A percentile compares a stretch with the other conserved stretches of the same genome.
These are phyloP conservation scores for Stenogyne calaminthoides DNA, from an alignment of 305 asterid species.

Conservation along the genomic window DNA sequence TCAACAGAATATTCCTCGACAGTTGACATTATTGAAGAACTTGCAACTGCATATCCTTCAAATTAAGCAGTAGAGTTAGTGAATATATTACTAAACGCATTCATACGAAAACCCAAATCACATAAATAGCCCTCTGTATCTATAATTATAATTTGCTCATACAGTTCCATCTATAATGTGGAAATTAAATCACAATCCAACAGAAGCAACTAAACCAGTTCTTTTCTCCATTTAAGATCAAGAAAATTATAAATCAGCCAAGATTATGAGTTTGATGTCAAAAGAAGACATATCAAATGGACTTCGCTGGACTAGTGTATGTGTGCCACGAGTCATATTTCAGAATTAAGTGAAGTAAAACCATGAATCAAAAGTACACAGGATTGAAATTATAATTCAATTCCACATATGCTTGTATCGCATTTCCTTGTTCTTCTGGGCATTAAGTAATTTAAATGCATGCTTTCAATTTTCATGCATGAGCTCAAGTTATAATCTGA, in stretches of 20 bases:
- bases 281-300: not conserved
- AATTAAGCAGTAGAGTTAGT: conserved; percentile 1
- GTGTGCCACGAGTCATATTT: conserved; percentile 40
- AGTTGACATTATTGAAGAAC: conserved; percentile 26
- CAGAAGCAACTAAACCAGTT: not conserved
- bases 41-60: conserved; percentile 33
- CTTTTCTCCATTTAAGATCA: not conserved
- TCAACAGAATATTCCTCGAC: conserved; percentile 16
- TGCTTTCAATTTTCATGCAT: not conserved
- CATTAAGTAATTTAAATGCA: conserved; percentile 2
- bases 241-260: not conserved
- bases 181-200: not conserved
- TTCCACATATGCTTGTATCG: not conserved
- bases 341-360: no score
- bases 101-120: not conserved
- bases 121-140: not conserved
- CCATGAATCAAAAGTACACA: not conserved
- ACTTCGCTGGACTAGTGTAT: conserved; percentile 32
- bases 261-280: not conserved
- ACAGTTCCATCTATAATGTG: not conserved
- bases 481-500: not conserved
- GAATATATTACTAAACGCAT: not conserved
- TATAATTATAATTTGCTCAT: not conserved
- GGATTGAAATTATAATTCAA: not conserved
- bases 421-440: not conserved